These are phyloP conservation scores for Alternaria conjuncta DNA, from an alignment of 2,329 filamentous ascomycete genomes.

Conservation along the genomic window DNA sequence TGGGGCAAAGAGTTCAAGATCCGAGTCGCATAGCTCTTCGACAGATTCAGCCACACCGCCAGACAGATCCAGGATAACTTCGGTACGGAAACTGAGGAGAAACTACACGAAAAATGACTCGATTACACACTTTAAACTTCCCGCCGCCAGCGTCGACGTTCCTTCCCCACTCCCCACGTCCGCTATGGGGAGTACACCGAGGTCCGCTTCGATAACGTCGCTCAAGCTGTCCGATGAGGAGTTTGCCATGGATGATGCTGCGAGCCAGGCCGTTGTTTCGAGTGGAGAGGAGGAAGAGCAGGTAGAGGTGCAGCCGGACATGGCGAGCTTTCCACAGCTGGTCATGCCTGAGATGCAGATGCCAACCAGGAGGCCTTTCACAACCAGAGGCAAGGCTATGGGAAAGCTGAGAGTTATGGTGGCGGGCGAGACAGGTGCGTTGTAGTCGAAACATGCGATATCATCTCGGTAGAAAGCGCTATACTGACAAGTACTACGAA, in stretches of 20 bases:
- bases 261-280: constrained; percentile 62
- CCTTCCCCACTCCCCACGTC: constrained; percentile 56
- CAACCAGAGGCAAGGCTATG: constrained; percentile 80
- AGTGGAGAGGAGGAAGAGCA: constrained; percentile 61
- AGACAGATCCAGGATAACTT: constrained; percentile 28
- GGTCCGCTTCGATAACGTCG: constrained; percentile 65
- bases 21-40: constrained; percentile 33
- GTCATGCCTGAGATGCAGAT: constrained; percentile 97
- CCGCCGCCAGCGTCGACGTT: constrained; percentile 21
- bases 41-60: constrained; percentile 20
- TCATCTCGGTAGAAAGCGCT: not conserved
- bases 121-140: constrained; percentile 33
- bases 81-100: constrained; percentile 28
- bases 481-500: constrained; percentile 47
- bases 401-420: constrained; percentile 90
- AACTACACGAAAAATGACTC: constrained; percentile 30
- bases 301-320: constrained; percentile 44
- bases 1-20: constrained; percentile 34
- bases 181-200: constrained; percentile 64
- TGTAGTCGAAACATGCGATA: not conserved
- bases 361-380: constrained; percentile 88
- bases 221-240: constrained; percentile 65
- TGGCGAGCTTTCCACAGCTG: constrained; percentile 70
- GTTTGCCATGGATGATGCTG: constrained; percentile 60
- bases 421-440: constrained; percentile 75